Percentiles rank a stretch among this genome's conserved stretches.
These are phyloP conservation scores for Pilasporangium apinafurcum DNA, from an alignment of 352 stramenopile species.

Conservation along the genomic window DNA sequence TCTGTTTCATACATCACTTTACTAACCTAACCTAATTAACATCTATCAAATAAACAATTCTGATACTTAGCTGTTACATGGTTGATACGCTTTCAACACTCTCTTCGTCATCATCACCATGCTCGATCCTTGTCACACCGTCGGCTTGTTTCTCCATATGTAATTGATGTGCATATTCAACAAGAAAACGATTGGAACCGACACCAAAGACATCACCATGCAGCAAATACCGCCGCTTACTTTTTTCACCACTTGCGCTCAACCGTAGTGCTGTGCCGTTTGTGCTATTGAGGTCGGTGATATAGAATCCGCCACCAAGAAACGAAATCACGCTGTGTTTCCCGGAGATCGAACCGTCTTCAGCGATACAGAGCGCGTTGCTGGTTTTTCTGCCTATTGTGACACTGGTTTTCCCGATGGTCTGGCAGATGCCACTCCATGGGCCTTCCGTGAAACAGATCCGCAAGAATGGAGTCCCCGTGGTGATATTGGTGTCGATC, in stretches of 20 bases:
- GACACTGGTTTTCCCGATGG: slow-evolving; percentile 66
- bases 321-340: slow-evolving; percentile 68
- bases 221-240: slow-evolving; percentile 46
- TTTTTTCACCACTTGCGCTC: slow-evolving; percentile 56
- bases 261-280: slow-evolving; percentile 77
- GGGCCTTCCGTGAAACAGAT: slow-evolving; percentile 76
- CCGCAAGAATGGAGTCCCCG: slow-evolving; percentile 64
- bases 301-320: slow-evolving; percentile 75
- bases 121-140: too few species aligned
- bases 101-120: too few species aligned
- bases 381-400: slow-evolving; percentile 65
- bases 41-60: too few species aligned
- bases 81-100: too few species aligned
- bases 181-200: slow-evolving; percentile 77
- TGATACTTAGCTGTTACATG: too few species aligned
- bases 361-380: slow-evolving; percentile 78
- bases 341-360: slow-evolving; percentile 78
- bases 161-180: slow-evolving; percentile 77
- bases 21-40: too few species aligned
- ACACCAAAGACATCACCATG: slow-evolving; percentile 82
- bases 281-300: slow-evolving; percentile 78
- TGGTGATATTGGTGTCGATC: slow-evolving; percentile 61
- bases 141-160: too few species aligned
- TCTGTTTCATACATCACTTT: too few species aligned
- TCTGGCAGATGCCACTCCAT: slow-evolving; percentile 62